These are phyloP conservation scores for Arctium lappa DNA, from an alignment of 129 eudicot genomes.

Conservation along the genomic window DNA sequence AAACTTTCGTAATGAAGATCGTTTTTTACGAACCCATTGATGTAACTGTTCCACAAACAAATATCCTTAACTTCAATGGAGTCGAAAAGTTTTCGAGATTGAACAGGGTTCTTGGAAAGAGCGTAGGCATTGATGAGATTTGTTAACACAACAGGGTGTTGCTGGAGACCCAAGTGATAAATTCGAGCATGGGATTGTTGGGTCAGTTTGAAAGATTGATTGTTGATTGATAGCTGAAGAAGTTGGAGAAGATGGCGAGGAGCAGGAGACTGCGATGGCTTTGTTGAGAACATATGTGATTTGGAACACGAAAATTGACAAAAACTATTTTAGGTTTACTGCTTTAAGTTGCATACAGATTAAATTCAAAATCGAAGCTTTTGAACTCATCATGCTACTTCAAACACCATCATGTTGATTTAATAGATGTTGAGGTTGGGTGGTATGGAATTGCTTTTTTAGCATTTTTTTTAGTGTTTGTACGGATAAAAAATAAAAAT, in stretches of 20 bases:
- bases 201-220: constrained; percentile 36
- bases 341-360: not conserved
- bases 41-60: constrained; percentile 46
- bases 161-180: constrained; percentile 40
- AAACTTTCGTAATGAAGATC: constrained; percentile 31
- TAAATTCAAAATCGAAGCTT: not conserved
- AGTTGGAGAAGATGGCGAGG: constrained; percentile 27
- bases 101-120: constrained; percentile 18
- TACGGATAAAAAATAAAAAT: too few relatives aligned
- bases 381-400: not conserved
- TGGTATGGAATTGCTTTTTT: too few relatives aligned
- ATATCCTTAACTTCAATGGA: constrained; percentile 35
- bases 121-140: constrained; percentile 51
- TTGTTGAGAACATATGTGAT: constrained; percentile 4
- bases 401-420: not conserved
- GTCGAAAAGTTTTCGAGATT: constrained; percentile 41
- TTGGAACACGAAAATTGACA: not conserved
- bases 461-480: too few relatives aligned
- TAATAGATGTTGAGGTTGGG: too few relatives aligned
- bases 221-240: constrained; percentile 30
- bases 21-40: constrained; percentile 37
- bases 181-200: constrained; percentile 52
- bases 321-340: not conserved
- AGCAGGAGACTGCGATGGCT: not conserved
- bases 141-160: constrained; percentile 42